These are phyloP conservation scores for Pneumocystis murina DNA, from an alignment of 1,139 yeast species.

Conservation along the genomic window DNA sequence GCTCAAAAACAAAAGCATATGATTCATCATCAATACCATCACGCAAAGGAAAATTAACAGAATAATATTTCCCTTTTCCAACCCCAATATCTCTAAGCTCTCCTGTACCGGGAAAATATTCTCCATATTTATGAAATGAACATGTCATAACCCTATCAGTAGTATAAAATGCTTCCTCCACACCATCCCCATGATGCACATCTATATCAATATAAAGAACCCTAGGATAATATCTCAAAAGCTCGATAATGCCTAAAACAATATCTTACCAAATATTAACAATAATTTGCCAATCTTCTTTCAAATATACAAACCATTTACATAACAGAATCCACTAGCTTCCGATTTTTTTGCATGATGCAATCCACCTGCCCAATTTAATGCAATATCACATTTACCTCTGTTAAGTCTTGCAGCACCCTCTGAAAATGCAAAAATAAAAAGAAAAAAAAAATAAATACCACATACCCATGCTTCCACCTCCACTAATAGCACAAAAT, in stretches of 20 bases:
- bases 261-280: conserved; percentile 32
- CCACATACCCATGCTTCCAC: conserved; percentile 56
- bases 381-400: conserved; percentile 89
- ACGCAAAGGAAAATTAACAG: conserved; percentile 77
- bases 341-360: conserved; percentile 95
- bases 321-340: conserved; percentile 91
- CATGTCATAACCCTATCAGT: conserved; percentile 97
- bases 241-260: conserved; percentile 78
- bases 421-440: conserved; percentile 28
- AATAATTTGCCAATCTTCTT: not conserved
- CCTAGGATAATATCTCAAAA: conserved; percentile 80
- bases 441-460: not conserved
- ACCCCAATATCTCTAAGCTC: conserved; percentile 78
- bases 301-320: conserved; percentile 38
- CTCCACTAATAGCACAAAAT: conserved; percentile 86
- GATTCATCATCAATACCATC: conserved; percentile 89
- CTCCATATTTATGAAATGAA: conserved; percentile 93
- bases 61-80: conserved; percentile 74
- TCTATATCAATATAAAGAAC: conserved; percentile 94
- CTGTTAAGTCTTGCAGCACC: conserved; percentile 87
- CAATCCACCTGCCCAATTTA: conserved; percentile 80
- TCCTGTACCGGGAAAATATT: conserved; percentile 93
- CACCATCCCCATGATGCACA: conserved; percentile 97
- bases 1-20: conserved; percentile 75
- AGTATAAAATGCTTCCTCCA: conserved; percentile 91